Evolutionary conservation across 2,329 filamentous ascomycete genomes (phyloP), one percentile per base, ranked within the genome.

Genomic region (Didymella lethalis): DNA sequence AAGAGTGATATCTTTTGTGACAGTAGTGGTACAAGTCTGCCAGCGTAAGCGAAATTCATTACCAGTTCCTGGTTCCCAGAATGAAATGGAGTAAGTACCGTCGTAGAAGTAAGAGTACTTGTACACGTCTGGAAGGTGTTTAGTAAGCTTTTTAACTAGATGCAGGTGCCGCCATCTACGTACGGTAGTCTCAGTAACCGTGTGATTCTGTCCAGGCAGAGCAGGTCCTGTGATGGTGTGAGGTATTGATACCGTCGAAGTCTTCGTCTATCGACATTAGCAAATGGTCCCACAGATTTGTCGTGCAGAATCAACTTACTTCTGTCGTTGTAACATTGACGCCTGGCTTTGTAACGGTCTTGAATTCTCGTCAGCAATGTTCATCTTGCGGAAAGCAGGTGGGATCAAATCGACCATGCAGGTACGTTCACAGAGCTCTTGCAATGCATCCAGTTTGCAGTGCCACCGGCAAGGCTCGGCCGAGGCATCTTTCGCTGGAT

Each of bases 1-100:
- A 52, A 64, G 60, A 0, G 59, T 63, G 7, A 60, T 54, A 38
- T 65, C 54, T 23, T 51, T 61, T 7, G 62, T 64, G 11, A 64
- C 34, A 4, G 56, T 59, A 12, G 49, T 61, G 3, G 59, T 65
- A 20, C 46, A 43, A 11, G 62, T 66, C 32, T 58, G 7, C 14
- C 29, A 2, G 14, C 4, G 40, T 59, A 18, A 59, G 56, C n/a
- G 5, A 5, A 3, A 28, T 14, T 10, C 23, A 4, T 7, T 11
- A 2, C 10, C n/a, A 8, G 23, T 20, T 23, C 18, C 20, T 10
- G 25, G 5, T 20, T 23, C 18, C 20, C 10, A 25, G 5, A 38
- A 38, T n/a, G n/a, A 20, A 5, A 16, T 29, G 20, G n/a, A 25
- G 5, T 25, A 41, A 26, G 2, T 25, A 43, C 38, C 25, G 31